Percentiles rank a stretch among this genome's conserved stretches.
These are phyloP conservation scores for Diaporthe sp. DNA, from an alignment of 2,329 filamentous ascomycete genomes.

Conservation along the genomic window DNA sequence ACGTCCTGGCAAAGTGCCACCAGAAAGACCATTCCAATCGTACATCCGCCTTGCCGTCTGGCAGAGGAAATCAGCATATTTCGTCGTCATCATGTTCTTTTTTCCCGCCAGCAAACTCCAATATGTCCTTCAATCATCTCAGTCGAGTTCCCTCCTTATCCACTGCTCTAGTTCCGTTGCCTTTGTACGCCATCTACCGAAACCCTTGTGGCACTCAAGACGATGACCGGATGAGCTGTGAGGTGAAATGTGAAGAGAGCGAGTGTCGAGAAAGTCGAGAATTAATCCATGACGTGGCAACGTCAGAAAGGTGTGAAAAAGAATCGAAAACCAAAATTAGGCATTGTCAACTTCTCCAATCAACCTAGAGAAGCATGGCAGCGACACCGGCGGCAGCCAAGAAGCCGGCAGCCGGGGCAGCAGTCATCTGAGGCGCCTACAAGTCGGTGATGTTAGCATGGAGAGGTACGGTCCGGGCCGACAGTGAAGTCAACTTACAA, in stretches of 20 bases:
- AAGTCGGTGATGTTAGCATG: constrained; percentile 33
- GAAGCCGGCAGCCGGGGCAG: constrained; percentile 57
- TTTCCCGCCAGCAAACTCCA: constrained; percentile 33
- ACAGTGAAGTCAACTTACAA: constrained; percentile 43
- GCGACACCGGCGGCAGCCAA: constrained; percentile 64
- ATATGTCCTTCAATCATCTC: constrained; percentile 35
- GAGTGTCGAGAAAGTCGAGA: constrained; percentile 35
- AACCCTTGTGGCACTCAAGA: constrained; percentile 25
- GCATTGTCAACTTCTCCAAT: background rate
- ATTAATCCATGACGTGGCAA: constrained; percentile 28
- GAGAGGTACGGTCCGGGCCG: background rate
- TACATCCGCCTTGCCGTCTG: constrained; percentile 35
- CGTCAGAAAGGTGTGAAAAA: constrained; percentile 9
- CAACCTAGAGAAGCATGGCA: constrained; percentile 60
- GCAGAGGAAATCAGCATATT: constrained; percentile 32
- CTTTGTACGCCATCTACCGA: constrained; percentile 22
- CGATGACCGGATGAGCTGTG: constrained; percentile 17
- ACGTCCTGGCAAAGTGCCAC: constrained; percentile 31
- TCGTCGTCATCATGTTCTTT: constrained; percentile 28
- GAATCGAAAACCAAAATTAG: constrained; percentile 6
- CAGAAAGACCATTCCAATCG: constrained; percentile 13
- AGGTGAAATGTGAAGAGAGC: constrained; percentile 23
- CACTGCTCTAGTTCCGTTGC: constrained; percentile 26
- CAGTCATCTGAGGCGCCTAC: constrained; percentile 56
- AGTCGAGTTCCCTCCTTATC: background rate